Conservation (phyloP, 1,284 basidiomycete genomes). For the Kwoniella shivajii region DNA sequence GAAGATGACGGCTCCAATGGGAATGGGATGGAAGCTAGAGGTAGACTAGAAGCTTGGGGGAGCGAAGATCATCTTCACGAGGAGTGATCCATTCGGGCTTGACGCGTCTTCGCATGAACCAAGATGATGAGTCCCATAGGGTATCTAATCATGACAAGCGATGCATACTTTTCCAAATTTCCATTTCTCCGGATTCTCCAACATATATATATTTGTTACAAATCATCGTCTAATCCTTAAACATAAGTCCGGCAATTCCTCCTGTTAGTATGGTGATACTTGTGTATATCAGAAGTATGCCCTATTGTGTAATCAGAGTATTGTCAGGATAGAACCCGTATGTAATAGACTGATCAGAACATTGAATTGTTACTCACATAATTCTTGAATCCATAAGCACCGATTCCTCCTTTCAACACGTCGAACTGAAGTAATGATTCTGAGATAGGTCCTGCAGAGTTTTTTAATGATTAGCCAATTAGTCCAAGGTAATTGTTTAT, state of each 20-base stretch:
- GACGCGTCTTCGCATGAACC: too few species aligned
- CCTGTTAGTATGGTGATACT: constrained; percentile 21
- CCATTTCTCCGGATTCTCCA: too few species aligned
- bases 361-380: constrained; percentile 32
- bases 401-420: constrained; percentile 26
- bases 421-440: constrained; percentile 7
- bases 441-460: constrained; percentile 9
- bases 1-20: constrained; percentile 6
- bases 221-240: too few species aligned
- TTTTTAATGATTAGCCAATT: neutral
- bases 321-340: neutral
- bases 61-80: constrained; percentile 17
- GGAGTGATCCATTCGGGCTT: too few species aligned
- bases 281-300: constrained; percentile 22
- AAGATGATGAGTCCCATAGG: too few species aligned
- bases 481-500: neutral
- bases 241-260: constrained; percentile 15
- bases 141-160: too few species aligned
- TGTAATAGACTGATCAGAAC: neutral
- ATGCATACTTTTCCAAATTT: too few species aligned
- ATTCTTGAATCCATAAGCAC: constrained; percentile 48
- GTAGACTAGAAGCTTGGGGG: constrained; percentile 25
- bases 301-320: constrained; percentile 8
- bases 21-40: constrained; percentile 8
- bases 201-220: too few species aligned